phyloP scores from a whole-genome alignment of 192 early-diverging fungal genomes.

The Coemansia biformis region DNA sequence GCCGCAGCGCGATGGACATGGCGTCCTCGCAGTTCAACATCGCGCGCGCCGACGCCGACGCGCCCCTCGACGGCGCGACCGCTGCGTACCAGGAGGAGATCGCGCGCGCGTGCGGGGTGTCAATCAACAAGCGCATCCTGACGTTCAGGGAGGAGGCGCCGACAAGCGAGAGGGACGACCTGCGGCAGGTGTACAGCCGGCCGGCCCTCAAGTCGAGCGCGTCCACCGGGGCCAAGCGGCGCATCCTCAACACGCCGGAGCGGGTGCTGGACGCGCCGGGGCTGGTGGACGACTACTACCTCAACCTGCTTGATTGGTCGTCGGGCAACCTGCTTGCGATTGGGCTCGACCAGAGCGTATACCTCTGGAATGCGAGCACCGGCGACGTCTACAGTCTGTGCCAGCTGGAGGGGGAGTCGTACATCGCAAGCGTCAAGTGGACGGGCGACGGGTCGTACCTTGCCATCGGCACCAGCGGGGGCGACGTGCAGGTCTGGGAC shows the following conservation, averaged over 20 bases:
- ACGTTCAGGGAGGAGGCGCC: slow-evolving; percentile 77
- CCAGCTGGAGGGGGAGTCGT: slow-evolving; percentile 44
- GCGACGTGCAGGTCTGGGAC: slow-evolving; percentile 90
- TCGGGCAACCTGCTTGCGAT: slow-evolving; percentile 74
- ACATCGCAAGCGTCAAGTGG: slow-evolving; percentile 77
- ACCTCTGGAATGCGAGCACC: slow-evolving; percentile 81
- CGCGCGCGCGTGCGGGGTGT: slow-evolving; percentile 73
- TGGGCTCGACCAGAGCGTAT: slow-evolving; percentile 79
- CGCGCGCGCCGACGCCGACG: slow-evolving; percentile 34
- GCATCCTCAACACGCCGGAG: slow-evolving; percentile 76
- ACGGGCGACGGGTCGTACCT: slow-evolving; percentile 58
- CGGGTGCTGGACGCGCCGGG: slow-evolving; percentile 85
- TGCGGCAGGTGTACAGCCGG: slow-evolving; percentile 54
- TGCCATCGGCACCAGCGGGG: slow-evolving; percentile 68
- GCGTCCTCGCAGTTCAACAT: slow-evolving; percentile 69
- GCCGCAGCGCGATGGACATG: slow-evolving; percentile 62
- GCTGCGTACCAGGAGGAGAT: slow-evolving; percentile 72
- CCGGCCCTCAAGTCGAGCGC: slow-evolving; percentile 25
- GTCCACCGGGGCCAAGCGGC: slow-evolving; percentile 49
- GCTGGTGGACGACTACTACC: slow-evolving; percentile 89
- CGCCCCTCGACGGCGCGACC: slow-evolving; percentile 47
- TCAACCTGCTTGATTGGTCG: slow-evolving; percentile 94
- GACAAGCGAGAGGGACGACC: slow-evolving; percentile 49
- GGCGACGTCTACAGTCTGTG: slow-evolving; percentile 55
- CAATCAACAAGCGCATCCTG: slow-evolving; percentile 75